Conservation (phyloP, 352 stramenopile species). For the Phytophthora pseudosyringae region DNA sequence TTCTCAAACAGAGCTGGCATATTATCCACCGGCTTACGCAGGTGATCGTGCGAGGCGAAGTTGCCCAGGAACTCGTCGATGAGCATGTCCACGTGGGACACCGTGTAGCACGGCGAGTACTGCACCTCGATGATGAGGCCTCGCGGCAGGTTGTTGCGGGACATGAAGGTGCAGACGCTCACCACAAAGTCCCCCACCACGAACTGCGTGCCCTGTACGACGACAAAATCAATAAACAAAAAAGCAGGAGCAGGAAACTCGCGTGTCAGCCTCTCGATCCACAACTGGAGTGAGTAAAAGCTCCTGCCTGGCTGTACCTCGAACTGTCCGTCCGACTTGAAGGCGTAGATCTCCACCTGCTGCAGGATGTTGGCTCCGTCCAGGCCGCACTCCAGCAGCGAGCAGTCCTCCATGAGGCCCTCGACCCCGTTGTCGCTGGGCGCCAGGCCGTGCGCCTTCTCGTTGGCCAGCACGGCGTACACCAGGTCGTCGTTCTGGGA, state of each 20-base stretch:
- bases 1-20: slow-evolving; percentile 75
- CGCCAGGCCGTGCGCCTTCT: slow-evolving; percentile 60
- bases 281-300: neutral
- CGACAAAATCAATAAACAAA: too few species aligned
- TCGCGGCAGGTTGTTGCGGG: slow-evolving; percentile 79
- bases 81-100: slow-evolving; percentile 76
- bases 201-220: slow-evolving; percentile 72
- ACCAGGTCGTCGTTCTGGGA: slow-evolving; percentile 88
- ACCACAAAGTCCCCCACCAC: slow-evolving; percentile 86
- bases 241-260: neutral
- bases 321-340: slow-evolving; percentile 90
- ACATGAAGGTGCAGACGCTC: slow-evolving; percentile 90
- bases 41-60: slow-evolving; percentile 65
- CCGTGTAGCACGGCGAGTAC: slow-evolving; percentile 84
- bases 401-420: slow-evolving; percentile 73
- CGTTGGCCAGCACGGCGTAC: slow-evolving; percentile 85
- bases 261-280: neutral
- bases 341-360: slow-evolving; percentile 90
- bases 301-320: slow-evolving; percentile 45
- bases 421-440: slow-evolving; percentile 82
- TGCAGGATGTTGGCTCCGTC: slow-evolving; percentile 88
- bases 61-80: slow-evolving; percentile 86
- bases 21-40: slow-evolving; percentile 82
- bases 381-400: slow-evolving; percentile 82
- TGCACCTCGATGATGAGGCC: slow-evolving; percentile 86